A percentile compares a stretch with the other conserved stretches of the same genome.
Evolutionary conservation across 2,329 filamentous ascomycete species (phyloP).

Genomic region (Fusarium heterosporum): DNA sequence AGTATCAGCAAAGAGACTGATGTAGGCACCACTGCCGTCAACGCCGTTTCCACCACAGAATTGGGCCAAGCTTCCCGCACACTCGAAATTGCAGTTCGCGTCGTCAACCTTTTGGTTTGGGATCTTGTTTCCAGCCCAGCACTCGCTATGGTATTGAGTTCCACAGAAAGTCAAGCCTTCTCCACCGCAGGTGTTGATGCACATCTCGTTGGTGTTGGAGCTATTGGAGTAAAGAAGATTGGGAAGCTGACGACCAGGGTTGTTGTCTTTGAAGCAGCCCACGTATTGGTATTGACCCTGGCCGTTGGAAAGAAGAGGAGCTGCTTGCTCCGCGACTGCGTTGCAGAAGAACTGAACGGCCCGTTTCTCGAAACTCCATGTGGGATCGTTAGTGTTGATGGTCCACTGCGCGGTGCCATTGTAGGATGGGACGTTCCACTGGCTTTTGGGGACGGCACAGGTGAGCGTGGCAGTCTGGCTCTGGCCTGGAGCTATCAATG

Average conservation of each 20-base stretch:
- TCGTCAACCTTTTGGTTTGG: constrained; percentile 59
- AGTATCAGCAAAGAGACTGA: constrained; percentile 61
- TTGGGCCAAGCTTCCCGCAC: constrained; percentile 61
- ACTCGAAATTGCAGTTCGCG: constrained; percentile 63
- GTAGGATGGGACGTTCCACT: constrained; percentile 67
- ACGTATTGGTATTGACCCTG: constrained; percentile 63
- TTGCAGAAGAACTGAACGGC: constrained; percentile 63
- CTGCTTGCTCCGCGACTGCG: constrained; percentile 64
- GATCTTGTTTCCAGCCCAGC: constrained; percentile 65
- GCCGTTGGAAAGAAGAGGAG: constrained; percentile 59
- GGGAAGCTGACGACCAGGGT: constrained; percentile 64
- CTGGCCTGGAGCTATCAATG: constrained; percentile 60
- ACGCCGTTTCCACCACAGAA: constrained; percentile 65
- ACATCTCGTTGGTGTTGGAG: constrained; percentile 58
- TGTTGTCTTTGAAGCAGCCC: constrained; percentile 68
- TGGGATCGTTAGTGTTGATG: constrained; percentile 67
- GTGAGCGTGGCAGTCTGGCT: constrained; percentile 64
- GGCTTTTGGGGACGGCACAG: constrained; percentile 67
- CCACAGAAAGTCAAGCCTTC: constrained; percentile 58
- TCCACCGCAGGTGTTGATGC: constrained; percentile 57
- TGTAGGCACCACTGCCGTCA: constrained; percentile 53
- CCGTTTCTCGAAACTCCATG: constrained; percentile 60
- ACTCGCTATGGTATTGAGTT: constrained; percentile 63
- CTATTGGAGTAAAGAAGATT: constrained; percentile 55
- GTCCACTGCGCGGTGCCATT: constrained; percentile 64